These are phyloP conservation scores for Danielozyma ontarioensis DNA, from an alignment of 805 yeast species.

Conservation along the genomic window DNA sequence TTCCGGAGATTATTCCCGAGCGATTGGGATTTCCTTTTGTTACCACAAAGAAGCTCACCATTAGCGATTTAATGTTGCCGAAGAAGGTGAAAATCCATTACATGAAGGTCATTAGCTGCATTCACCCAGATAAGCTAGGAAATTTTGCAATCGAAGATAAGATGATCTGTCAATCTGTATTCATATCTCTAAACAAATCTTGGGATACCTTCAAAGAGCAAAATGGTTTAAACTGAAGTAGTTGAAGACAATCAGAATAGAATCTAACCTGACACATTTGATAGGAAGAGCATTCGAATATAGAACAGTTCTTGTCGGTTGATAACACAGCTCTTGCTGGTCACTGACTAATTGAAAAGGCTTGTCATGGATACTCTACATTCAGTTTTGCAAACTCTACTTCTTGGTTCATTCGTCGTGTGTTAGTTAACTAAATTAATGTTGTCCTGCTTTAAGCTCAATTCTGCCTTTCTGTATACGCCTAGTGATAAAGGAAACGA, in stretches of 20 bases:
- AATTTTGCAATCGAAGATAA: slow-evolving; percentile 60
- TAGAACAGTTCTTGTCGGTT: no score
- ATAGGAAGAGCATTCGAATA: no score
- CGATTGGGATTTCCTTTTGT: slow-evolving; percentile 25
- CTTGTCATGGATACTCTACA: no score
- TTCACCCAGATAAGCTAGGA: slow-evolving; percentile 81
- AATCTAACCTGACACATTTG: neutral
- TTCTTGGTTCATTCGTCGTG: no score
- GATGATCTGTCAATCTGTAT: slow-evolving; percentile 83
- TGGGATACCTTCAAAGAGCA: slow-evolving; percentile 48
- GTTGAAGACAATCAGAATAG: neutral
- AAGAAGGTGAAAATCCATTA: slow-evolving; percentile 84
- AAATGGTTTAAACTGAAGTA: no score
- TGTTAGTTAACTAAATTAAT: no score
- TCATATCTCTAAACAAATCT: slow-evolving; percentile 75
- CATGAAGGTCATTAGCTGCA: slow-evolving; percentile 72
- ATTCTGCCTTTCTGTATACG: no score
- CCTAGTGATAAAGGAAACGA: no score
- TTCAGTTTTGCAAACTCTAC: no score
- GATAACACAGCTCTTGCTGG: no score
- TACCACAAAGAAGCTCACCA: slow-evolving; percentile 25
- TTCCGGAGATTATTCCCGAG: slow-evolving; percentile 57
- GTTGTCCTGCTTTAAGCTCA: no score
- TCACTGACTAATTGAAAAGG: no score
- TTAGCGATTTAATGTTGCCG: slow-evolving; percentile 78